Percentiles rank a stretch among this genome's conserved stretches.
These are phyloP conservation scores for Cicer pinnatifidum DNA, from an alignment of 306 rosid species.

Conservation along the genomic window DNA sequence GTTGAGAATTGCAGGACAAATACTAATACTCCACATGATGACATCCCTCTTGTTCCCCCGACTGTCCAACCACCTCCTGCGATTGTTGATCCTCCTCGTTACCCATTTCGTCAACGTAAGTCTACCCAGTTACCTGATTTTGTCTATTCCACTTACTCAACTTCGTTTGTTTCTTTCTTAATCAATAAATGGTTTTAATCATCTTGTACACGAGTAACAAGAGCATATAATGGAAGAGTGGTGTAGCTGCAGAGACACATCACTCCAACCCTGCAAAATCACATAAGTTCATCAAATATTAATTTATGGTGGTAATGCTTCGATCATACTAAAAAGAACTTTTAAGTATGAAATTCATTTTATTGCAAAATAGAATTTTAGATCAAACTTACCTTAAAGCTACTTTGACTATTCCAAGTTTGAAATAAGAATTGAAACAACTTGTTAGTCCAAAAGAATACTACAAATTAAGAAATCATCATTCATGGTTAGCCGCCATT, in stretches of 20 bases:
- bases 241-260: slow-evolving; percentile 85
- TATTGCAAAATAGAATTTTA: not conserved
- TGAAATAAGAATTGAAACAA: slow-evolving; percentile 74
- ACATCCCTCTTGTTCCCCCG: no score
- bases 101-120: no score
- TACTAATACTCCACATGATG: no score
- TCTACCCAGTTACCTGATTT: no score
- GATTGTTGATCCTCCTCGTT: no score
- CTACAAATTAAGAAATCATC: slow-evolving; percentile 58
- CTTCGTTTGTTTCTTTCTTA: no score
- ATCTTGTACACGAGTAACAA: slow-evolving; percentile 79
- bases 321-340: not conserved
- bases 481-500: slow-evolving; percentile 20
- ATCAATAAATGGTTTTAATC: not conserved
- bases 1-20: no score
- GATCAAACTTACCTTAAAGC: slow-evolving; percentile 67
- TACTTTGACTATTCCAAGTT: slow-evolving; percentile 68
- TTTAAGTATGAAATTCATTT: slow-evolving; percentile 13
- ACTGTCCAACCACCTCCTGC: no score
- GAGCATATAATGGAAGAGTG: slow-evolving; percentile 91
- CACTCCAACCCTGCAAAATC: slow-evolving; percentile 59
- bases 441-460: slow-evolving; percentile 70
- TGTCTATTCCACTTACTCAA: no score
- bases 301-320: slow-evolving; percentile 21
- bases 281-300: slow-evolving; percentile 26